phyloP scores from a whole-genome alignment of 257 asterid genomes.

The Nicotiana benthamiana region DNA sequence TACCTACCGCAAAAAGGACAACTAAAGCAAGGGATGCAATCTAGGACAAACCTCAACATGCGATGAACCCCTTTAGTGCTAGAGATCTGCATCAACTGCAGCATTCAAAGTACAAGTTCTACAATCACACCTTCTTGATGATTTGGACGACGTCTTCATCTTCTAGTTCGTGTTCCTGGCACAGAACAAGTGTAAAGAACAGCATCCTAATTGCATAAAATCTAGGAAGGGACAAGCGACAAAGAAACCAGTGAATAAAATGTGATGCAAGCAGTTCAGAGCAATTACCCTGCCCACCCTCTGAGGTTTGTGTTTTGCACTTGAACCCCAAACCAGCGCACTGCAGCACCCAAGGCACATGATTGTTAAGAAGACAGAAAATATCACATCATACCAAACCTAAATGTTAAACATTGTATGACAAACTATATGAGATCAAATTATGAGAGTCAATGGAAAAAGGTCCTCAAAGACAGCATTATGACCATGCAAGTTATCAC shows the following conservation, averaged over 20 bases:
- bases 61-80: background rate
- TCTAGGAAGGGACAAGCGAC: background rate
- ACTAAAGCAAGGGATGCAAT: background rate
- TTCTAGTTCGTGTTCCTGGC: constrained; percentile 93
- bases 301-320: constrained; percentile 98
- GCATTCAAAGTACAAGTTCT: background rate
- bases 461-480: background rate
- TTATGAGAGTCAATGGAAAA: background rate
- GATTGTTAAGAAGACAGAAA: constrained; percentile 8
- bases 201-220: background rate
- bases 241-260: background rate
- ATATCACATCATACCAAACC: background rate
- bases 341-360: constrained; percentile 33
- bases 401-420: background rate
- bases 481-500: background rate
- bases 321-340: constrained; percentile 98
- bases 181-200: background rate
- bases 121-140: constrained; percentile 66
- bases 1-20: background rate
- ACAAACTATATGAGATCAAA: background rate
- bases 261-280: background rate
- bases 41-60: constrained; percentile 1
- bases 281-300: constrained; percentile 84
- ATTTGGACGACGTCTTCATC: constrained; percentile 98
- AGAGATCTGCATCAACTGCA: background rate